Base-by-base conservation (phyloP, 2,329 filamentous ascomycete species). In the Leptographium procerum region DNA sequence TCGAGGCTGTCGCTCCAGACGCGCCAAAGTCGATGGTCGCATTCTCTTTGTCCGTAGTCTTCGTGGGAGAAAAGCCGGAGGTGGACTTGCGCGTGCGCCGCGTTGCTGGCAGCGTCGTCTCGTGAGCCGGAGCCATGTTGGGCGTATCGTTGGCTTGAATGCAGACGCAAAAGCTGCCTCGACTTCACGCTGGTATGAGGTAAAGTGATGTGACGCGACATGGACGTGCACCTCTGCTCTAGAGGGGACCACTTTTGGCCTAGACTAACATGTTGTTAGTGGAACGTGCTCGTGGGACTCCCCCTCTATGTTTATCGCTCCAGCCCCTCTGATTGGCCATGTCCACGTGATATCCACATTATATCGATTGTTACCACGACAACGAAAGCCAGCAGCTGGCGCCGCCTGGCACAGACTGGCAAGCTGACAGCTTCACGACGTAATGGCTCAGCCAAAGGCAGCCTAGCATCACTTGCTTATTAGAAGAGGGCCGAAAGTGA, bases 31-130 rank as follows among this genome's bases (percentile, higher is more conserved):
- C 85, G 50, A 85, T 73, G 3, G 86, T 88, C 67, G 82, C 80
- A 77, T 95, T 95, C 69, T 95, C 89, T 71, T 90, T 91, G 66
- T 89, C 86, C 63, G 78, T 72, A 43, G 73, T 71, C 70, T 75
- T 81, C 65, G 67, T 77, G 70, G 72, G 81, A 66, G 71, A 82
- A 64, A 76, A 82, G 68, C 69, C 70, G 22, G 84, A 85, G 61
- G 89, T 83, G n/a, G 88, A 91, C 69, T 88, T 89, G 68, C 88
- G 83, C 66, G 81, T 72, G 57, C 81, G 77, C 65, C 82, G 77
- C 63, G 77, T 78, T 47, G 80, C 72, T 48, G 81, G 80, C 59
- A 83, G 63, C n/a, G 81, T 81, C 52, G 70, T 65, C 63, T 80
- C 77, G 57, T 71, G 66, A 55, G 68, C 67, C 26, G 68, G 65